Base-by-base conservation (phyloP, 495 filamentous ascomycete genomes). In the Annulohypoxylon nitens region DNA sequence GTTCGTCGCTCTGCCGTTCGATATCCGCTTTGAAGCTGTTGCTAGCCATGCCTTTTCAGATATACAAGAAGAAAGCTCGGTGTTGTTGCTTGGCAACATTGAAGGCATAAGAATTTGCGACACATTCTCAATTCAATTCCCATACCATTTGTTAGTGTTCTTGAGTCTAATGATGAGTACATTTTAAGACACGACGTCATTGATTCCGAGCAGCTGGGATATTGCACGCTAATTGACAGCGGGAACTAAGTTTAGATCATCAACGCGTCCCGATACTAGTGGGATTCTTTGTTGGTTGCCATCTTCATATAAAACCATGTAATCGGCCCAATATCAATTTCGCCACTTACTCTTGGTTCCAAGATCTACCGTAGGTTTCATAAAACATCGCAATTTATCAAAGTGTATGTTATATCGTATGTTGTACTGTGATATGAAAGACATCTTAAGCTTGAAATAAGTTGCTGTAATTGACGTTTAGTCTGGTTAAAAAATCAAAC, bases 101-200 rank as follows among this genome's bases (percentile, higher is more conserved):
- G n/a, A 16, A 16, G 12, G 12, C 6, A 23, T 50, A 20, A 20
- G 45, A 20, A 50, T 4, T 14, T 9, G 14, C 12, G 4, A 20
- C 18, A 50, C 12, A 14, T 53, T 45, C 16, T 4, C 5, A 45
- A 45, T 14, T 4, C 2, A 45, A n/a, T n/a, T 45, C 7, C 8
- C 20, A 11, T 54, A 33, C 10, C 7, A 14, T 51, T 26, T 14
- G 11, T 51, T 47, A 36, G 16, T 36, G 34, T 33, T 16, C 20
- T 48, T 47, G 30, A 48, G 36, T 25, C 30, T 50, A 50, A 74
- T 74, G 71, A 74, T 74, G 66, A 70, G 61, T 16, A 74, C 47
- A 74, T 50, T 34, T 16, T 10, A 34, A 1, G 39, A 16, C 53
- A 62, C 66, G 57, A 70, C 71, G 71, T 74, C 71, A 74, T 74